These are phyloP conservation scores for Adansonia digitata DNA, from an alignment of 345 rosid genomes.

Conservation along the genomic window DNA sequence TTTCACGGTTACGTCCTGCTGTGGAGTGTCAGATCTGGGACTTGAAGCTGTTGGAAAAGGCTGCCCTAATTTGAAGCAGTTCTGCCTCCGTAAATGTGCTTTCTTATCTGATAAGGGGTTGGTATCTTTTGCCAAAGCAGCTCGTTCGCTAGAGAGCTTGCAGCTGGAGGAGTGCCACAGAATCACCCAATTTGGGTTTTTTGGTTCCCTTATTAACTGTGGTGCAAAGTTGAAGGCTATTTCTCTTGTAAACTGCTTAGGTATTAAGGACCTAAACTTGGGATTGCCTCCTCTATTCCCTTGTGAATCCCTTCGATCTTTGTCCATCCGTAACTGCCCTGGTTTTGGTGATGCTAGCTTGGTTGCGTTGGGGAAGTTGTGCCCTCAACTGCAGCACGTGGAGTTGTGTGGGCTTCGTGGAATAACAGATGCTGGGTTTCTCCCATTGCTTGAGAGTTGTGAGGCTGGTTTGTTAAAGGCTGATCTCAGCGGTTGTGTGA, in stretches of 20 bases:
- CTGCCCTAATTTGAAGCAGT: conserved; percentile 70
- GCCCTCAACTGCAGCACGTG: conserved; percentile 63
- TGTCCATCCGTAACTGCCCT: conserved; percentile 71
- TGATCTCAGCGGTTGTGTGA: conserved; percentile 66
- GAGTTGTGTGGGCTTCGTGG: conserved; percentile 65
- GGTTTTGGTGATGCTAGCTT: conserved; percentile 76
- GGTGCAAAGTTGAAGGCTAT: conserved; percentile 63
- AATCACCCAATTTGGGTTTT: conserved; percentile 80
- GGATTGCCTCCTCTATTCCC: conserved; percentile 34
- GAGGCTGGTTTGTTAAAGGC: conserved; percentile 70
- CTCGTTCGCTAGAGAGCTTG: conserved; percentile 65
- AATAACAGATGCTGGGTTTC: conserved; percentile 67
- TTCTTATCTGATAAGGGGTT: conserved; percentile 75
- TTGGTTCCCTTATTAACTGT: conserved; percentile 69
- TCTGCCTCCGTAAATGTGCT: conserved; percentile 45
- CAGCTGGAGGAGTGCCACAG: conserved; percentile 93
- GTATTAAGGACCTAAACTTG: conserved; percentile 51
- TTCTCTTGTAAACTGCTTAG: conserved; percentile 64
- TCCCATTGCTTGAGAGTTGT: conserved; percentile 51
- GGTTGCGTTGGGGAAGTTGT: conserved; percentile 61
- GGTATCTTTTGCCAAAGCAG: conserved; percentile 61
- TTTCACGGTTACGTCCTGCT: conserved; percentile 56
- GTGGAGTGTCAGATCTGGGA: conserved; percentile 67
- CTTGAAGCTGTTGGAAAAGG: conserved; percentile 77
- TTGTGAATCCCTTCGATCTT: conserved; percentile 50